A percentile compares a stretch with the other conserved stretches of the same genome.
Evolutionary conservation across 140 eudicot species (phyloP).

Genomic region (Cichorium intybus): DNA sequence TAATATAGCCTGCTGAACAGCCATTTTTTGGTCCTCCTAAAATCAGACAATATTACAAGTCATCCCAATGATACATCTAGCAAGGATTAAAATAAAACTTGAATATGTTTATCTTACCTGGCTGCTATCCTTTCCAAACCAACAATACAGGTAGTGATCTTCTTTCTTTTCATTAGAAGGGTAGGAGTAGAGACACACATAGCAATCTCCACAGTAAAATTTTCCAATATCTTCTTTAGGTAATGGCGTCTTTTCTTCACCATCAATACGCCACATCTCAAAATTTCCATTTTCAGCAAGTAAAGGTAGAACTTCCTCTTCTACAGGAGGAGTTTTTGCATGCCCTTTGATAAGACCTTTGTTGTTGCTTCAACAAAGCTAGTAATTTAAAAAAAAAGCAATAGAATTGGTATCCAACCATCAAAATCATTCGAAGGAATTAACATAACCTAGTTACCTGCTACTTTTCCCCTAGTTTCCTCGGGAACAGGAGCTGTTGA

Average conservation of each 20-base stretch:
- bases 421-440: too few relatives aligned
- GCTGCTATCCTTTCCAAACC: conserved; percentile 95
- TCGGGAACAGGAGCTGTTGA: conserved; percentile 73
- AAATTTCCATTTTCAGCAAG: conserved; percentile 80
- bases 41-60: background rate
- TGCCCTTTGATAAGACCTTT: conserved; percentile 71
- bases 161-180: conserved; percentile 81
- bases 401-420: too few relatives aligned
- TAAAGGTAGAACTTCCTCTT: conserved; percentile 88
- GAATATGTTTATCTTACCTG: conserved; percentile 62
- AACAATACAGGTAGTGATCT: conserved; percentile 78
- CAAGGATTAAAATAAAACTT: too few relatives aligned
- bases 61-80: background rate
- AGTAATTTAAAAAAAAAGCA: conserved; percentile 19
- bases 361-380: conserved; percentile 99
- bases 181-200: conserved; percentile 73
- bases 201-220: conserved; percentile 96
- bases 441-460: conserved; percentile 52
- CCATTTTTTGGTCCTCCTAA: conserved; percentile 78
- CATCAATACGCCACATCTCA: conserved; percentile 94
- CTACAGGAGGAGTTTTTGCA: conserved; percentile 64
- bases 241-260: conserved; percentile 66
- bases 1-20: conserved; percentile 56
- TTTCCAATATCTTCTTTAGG: conserved; percentile 75
- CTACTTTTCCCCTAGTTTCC: conserved; percentile 96